These are phyloP conservation scores for Vitis labrusca DNA, from an alignment of 164 flowering plant genomes.

Conservation along the genomic window DNA sequence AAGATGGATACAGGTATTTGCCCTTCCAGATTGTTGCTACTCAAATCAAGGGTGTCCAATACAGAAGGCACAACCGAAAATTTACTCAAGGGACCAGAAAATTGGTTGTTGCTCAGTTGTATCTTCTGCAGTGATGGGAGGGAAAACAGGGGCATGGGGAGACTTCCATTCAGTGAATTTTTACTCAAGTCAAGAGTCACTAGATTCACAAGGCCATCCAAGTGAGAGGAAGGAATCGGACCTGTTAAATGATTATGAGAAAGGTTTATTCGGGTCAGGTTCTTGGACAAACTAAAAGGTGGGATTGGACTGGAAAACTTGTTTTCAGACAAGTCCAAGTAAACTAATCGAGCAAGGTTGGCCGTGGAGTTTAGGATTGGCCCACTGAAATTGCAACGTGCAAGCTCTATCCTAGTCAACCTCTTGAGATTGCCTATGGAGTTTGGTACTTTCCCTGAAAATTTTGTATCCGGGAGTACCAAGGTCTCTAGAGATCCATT, in stretches of 20 bases:
- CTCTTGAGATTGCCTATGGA: slow-evolving; percentile 25
- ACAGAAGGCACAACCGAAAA: slow-evolving; percentile 1
- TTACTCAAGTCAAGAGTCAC: slow-evolving; percentile 7
- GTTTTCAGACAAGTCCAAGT: slow-evolving; percentile 27
- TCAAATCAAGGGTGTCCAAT: no score
- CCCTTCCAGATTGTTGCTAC: no score
- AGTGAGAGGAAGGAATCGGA: slow-evolving; percentile 9
- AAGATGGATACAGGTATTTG: no score
- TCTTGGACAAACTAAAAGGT: slow-evolving; percentile 15
- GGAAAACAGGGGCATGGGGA: slow-evolving; percentile 30
- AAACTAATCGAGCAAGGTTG: slow-evolving; percentile 20
- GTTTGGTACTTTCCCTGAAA: slow-evolving; percentile 22
- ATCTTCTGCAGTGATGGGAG: slow-evolving; percentile 26
- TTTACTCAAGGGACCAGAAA: slow-evolving; percentile 20
- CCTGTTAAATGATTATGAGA: slow-evolving; percentile 17
- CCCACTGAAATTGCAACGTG: slow-evolving; percentile 24
- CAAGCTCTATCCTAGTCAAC: slow-evolving; percentile 24
- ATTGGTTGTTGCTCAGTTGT: slow-evolving; percentile 22
- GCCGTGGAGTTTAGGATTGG: slow-evolving; percentile 20
- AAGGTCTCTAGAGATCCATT: slow-evolving; percentile 20
- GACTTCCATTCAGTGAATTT: slow-evolving; percentile 31
- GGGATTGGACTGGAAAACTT: slow-evolving; percentile 33
- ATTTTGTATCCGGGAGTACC: slow-evolving; percentile 15
- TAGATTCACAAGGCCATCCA: slow-evolving; percentile 12
- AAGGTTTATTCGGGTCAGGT: slow-evolving; percentile 15